These are phyloP conservation scores for Ilyonectria destructans DNA, from an alignment of 2,329 filamentous ascomycete species.

Conservation along the genomic window DNA sequence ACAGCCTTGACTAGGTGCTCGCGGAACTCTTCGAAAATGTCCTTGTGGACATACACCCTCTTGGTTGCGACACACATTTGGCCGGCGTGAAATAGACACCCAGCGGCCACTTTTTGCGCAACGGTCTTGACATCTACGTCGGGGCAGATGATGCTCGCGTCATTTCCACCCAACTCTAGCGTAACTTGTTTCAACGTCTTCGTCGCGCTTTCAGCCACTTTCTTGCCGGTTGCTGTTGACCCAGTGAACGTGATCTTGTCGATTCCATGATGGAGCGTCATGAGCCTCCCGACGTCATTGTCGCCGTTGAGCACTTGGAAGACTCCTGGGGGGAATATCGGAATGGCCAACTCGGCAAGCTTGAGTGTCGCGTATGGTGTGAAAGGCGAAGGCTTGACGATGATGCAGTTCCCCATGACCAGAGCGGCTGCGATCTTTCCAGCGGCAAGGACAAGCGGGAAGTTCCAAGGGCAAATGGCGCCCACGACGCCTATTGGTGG, in stretches of 20 bases:
- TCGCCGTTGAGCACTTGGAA: slow-evolving; percentile 74
- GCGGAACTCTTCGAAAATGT: slow-evolving; percentile 70
- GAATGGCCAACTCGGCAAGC: slow-evolving; percentile 69
- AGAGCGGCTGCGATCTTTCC: slow-evolving; percentile 72
- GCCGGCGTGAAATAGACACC: slow-evolving; percentile 71
- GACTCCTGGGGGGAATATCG: slow-evolving; percentile 73
- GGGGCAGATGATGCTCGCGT: slow-evolving; percentile 69
- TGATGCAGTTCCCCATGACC: slow-evolving; percentile 69
- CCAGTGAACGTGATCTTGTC: slow-evolving; percentile 77
- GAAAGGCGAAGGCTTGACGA: slow-evolving; percentile 72
- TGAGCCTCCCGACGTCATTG: slow-evolving; percentile 71
- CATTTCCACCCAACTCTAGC: slow-evolving; percentile 73
- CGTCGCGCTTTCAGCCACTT: slow-evolving; percentile 68
- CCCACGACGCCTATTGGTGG: slow-evolving; percentile 59
- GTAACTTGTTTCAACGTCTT: slow-evolving; percentile 73
- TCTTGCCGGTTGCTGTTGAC: slow-evolving; percentile 74
- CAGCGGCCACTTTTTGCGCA: slow-evolving; percentile 54
- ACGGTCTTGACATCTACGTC: slow-evolving; percentile 66
- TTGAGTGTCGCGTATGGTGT: slow-evolving; percentile 73
- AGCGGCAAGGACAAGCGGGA: slow-evolving; percentile 65
- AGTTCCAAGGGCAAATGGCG: slow-evolving; percentile 71
- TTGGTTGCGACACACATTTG: slow-evolving; percentile 56
- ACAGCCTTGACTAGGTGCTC: slow-evolving; percentile 49
- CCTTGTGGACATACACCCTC: slow-evolving; percentile 73
- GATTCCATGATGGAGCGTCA: slow-evolving; percentile 71